Conservation (phyloP, 1,284 basidiomycete species). For the Fomitopsis palustris region DNA sequence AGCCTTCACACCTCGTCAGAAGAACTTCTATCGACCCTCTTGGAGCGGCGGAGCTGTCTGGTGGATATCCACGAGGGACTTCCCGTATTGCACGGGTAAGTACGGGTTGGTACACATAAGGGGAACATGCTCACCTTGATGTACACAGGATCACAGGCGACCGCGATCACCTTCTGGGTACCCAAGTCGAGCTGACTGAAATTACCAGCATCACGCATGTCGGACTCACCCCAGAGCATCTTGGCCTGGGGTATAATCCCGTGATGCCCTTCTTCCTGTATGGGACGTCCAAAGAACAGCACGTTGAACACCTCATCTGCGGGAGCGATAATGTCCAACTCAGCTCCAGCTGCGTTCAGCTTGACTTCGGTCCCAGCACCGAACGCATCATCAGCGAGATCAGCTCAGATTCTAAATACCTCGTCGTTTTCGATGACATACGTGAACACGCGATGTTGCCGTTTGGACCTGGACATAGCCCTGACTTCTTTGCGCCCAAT, state of each 20-base stretch:
- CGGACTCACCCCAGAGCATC: slow-evolving; percentile 20
- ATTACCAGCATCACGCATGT: slow-evolving; percentile 31
- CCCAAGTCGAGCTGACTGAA: slow-evolving; percentile 21
- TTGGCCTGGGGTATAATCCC: slow-evolving; percentile 28
- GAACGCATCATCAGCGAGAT: not conserved
- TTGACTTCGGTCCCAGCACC: slow-evolving; percentile 9
- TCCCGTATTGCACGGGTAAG: slow-evolving; percentile 3
- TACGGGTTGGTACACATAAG: not conserved
- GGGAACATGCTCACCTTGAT: not conserved
- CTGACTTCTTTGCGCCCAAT: not conserved
- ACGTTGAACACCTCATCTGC: slow-evolving; percentile 39
- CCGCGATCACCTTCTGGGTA: not conserved
- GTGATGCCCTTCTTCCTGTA: slow-evolving; percentile 42
- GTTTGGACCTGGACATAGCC: not conserved
- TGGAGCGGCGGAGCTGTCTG: not conserved
- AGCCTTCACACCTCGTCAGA: slow-evolving; percentile 3
- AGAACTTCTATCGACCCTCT: not conserved
- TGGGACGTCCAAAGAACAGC: slow-evolving; percentile 28
- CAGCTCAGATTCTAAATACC: not conserved
- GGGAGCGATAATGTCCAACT: slow-evolving; percentile 38
- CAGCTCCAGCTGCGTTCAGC: slow-evolving; percentile 26
- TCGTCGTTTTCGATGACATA: not conserved
- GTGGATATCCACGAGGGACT: slow-evolving; percentile 3
- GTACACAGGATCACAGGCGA: not conserved
- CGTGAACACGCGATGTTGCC: slow-evolving; percentile 1